Evolutionary conservation across 2,329 filamentous ascomycete genomes (phyloP), one percentile per base, ranked within the genome.

Genomic region (Epichloe sibirici): DNA sequence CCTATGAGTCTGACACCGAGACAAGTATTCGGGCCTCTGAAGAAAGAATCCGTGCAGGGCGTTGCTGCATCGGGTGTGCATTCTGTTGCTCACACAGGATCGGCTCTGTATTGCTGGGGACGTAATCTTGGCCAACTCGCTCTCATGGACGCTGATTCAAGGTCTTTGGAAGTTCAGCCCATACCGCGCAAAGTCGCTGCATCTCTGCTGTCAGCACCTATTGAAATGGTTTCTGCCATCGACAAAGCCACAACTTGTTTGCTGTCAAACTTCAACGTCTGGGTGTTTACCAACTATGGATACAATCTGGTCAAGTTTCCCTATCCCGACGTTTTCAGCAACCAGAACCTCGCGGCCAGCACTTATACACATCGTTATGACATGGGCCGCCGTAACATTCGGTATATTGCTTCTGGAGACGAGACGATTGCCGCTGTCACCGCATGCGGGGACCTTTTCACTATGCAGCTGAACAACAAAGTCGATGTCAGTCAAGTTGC

Each of bases 121-220:
- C 94, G 93, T 62, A 98, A 97, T 61, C 83, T 90, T 59, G 93
- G 93, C 2, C 93, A 98, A 66, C 78, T 98, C 46, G 93, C 90
- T 5, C 77, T 98, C 51, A 90, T 96, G 71, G 93, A 96, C 65
- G 91, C 93, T 0, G 91, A 97, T 68, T 94, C 93, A 28, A 82
- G 90, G 45, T 96, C 90, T 0, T 77, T 97, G 5, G 88, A 93
- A 59, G 72, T 85, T n/a, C 93, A 97, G 63, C 71, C 78, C 21
- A 82, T 81, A 0, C 93, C 93, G 25, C 81, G 93, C 46, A 91
- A 86, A 63, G 90, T 98, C 44, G 90, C 89, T 0, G 88, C 89
- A 0, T 93, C 90, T 0, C 75, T 95, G 1, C 53, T 71, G 13
- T 77, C 77, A 11, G 80, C 82, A 3, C 80, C 66, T 0, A 95